phyloP scores from a whole-genome alignment of 2,329 filamentous ascomycete genomes.

The Colletotrichum horii region DNA sequence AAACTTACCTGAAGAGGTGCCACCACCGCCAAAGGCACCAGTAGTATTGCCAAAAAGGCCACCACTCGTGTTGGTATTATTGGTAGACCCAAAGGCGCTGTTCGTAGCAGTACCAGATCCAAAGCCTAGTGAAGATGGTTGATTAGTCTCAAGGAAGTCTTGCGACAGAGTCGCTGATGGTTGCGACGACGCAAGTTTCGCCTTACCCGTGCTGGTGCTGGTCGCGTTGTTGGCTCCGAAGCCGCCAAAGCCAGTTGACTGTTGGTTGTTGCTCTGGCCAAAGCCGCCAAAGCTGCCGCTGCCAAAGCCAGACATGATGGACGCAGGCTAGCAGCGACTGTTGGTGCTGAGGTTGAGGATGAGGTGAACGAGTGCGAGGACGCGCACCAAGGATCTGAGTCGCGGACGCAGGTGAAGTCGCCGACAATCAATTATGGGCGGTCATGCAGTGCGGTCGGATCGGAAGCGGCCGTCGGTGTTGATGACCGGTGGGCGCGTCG shows the following conservation, averaged over 20 bases:
- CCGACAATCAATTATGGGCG: conserved; percentile 12
- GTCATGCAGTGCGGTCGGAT: conserved; percentile 8
- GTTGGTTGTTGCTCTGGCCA: conserved; percentile 59
- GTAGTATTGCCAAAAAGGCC: conserved; percentile 32
- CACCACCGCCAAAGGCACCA: conserved; percentile 11
- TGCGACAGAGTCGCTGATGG: background rate
- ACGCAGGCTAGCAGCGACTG: background rate
- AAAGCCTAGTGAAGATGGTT: conserved; percentile 36
- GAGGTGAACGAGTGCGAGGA: background rate
- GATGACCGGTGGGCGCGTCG: conserved; percentile 12
- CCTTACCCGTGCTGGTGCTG: conserved; percentile 56
- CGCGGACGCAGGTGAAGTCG: conserved; percentile 1
- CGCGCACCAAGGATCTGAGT: background rate
- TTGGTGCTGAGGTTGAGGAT: background rate
- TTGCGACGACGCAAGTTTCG: background rate
- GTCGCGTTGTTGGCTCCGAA: conserved; percentile 50
- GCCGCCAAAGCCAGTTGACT: conserved; percentile 59
- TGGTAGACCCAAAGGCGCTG: conserved; percentile 50
- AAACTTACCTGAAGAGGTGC: conserved; percentile 11
- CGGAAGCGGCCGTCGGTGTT: background rate
- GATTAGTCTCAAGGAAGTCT: conserved; percentile 13
- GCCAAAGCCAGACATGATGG: conserved; percentile 58
- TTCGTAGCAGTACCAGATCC: conserved; percentile 39
- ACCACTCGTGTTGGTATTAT: conserved; percentile 32
- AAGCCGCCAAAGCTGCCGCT: conserved; percentile 60